A percentile compares a stretch with the other conserved stretches of the same genome.
phyloP scores from a whole-genome alignment of 169 alveolate genomes.

The Plasmodium chabaudi region DNA sequence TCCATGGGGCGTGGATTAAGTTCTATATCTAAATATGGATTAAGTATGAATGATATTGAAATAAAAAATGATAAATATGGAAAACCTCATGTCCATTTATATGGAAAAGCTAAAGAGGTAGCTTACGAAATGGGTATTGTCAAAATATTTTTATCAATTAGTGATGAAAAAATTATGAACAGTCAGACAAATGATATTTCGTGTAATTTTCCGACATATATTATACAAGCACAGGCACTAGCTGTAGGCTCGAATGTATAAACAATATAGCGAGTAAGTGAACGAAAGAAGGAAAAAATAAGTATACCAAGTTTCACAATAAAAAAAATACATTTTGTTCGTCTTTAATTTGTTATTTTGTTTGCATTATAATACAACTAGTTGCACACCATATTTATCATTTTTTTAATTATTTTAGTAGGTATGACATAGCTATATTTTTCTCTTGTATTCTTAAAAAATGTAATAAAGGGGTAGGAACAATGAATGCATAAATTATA shows the following conservation, averaged over 20 bases:
- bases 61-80: constrained; percentile 71
- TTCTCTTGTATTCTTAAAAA: too few species aligned
- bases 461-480: too few species aligned
- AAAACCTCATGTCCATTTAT: constrained; percentile 58
- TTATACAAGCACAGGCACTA: constrained; percentile 70
- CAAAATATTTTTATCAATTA: constrained; percentile 50
- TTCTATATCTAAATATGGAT: constrained; percentile 61
- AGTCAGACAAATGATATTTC: not conserved
- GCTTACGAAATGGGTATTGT: constrained; percentile 69
- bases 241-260: constrained; percentile 55
- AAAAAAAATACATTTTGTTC: too few species aligned
- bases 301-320: not conserved
- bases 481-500: too few species aligned
- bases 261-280: not conserved
- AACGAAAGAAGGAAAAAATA: not conserved
- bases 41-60: constrained; percentile 74
- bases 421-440: too few species aligned
- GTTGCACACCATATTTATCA: too few species aligned
- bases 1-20: constrained; percentile 67
- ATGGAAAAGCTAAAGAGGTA: constrained; percentile 34
- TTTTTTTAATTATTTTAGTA: too few species aligned
- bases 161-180: constrained; percentile 53
- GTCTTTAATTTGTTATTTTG: too few species aligned
- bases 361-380: too few species aligned
- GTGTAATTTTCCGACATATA: constrained; percentile 11